Conservation (phyloP, 257 asterid species). For the Solanum appendiculatum region DNA sequence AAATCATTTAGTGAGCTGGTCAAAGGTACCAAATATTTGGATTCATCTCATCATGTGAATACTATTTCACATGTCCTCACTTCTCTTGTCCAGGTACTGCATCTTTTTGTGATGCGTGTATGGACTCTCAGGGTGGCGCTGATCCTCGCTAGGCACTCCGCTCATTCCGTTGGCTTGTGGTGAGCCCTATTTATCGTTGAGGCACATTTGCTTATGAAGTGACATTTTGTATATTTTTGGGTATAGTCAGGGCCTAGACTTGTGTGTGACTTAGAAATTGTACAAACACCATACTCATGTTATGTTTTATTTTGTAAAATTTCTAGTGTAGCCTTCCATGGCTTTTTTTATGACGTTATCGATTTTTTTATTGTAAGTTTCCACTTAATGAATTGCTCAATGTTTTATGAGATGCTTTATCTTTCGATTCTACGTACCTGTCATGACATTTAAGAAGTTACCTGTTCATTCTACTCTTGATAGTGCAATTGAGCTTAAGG, state of each 20-base stretch:
- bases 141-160: neutral
- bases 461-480: neutral
- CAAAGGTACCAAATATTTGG: neutral
- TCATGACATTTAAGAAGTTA: neutral
- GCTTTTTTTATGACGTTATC: neutral
- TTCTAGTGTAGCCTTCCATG: neutral
- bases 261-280: neutral
- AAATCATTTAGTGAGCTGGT: neutral
- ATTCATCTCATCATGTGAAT: neutral
- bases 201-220: neutral
- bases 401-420: neutral
- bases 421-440: neutral
- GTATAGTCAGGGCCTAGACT: neutral
- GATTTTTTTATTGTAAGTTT: neutral
- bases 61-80: neutral
- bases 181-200: too few species aligned
- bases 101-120: neutral
- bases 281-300: neutral
- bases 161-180: neutral
- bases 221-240: neutral
- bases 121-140: neutral
- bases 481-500: neutral
- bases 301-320: neutral
- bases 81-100: neutral
- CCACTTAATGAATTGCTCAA: neutral